Evolutionary conservation across 345 rosid genomes (phyloP).

Genomic region (Brassica cretica): DNA sequence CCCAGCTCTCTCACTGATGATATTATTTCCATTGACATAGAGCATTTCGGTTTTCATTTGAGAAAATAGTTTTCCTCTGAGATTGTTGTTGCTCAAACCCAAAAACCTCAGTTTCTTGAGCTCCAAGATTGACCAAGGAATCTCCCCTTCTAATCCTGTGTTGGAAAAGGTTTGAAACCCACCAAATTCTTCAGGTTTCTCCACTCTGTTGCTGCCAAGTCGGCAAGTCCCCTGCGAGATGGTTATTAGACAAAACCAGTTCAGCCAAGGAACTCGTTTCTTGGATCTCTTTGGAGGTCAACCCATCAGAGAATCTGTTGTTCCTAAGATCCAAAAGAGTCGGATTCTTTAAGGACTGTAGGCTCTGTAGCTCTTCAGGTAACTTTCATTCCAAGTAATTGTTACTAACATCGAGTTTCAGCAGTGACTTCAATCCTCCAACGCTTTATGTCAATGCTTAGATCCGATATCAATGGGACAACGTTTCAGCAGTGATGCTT

Average conservation of each 20-base stretch:
- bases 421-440: conserved; percentile 57
- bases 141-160: conserved; percentile 55
- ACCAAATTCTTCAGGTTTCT: conserved; percentile 49
- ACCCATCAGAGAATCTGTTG: conserved; percentile 71
- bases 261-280: conserved; percentile 65
- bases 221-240: conserved; percentile 55
- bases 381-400: conserved; percentile 56
- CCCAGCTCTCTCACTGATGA: conserved; percentile 59
- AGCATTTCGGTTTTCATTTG: conserved; percentile 63
- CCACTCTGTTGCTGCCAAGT: conserved; percentile 55
- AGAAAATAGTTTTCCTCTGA: conserved; percentile 56
- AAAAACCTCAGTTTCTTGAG: conserved; percentile 73
- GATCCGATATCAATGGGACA: conserved; percentile 50
- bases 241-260: conserved; percentile 64
- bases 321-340: conserved; percentile 74
- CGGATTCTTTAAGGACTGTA: conserved; percentile 55
- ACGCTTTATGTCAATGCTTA: conserved; percentile 62
- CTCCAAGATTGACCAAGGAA: conserved; percentile 56
- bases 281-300: conserved; percentile 48
- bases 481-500: too few relatives aligned
- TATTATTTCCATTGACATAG: conserved; percentile 70
- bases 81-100: conserved; percentile 72
- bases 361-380: conserved; percentile 47
- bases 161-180: conserved; percentile 59
- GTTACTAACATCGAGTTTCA: conserved; percentile 84